Evolutionary conservation across 2,329 filamentous ascomycete species (phyloP).

Genomic region (Emmonsiellopsis sp.): DNA sequence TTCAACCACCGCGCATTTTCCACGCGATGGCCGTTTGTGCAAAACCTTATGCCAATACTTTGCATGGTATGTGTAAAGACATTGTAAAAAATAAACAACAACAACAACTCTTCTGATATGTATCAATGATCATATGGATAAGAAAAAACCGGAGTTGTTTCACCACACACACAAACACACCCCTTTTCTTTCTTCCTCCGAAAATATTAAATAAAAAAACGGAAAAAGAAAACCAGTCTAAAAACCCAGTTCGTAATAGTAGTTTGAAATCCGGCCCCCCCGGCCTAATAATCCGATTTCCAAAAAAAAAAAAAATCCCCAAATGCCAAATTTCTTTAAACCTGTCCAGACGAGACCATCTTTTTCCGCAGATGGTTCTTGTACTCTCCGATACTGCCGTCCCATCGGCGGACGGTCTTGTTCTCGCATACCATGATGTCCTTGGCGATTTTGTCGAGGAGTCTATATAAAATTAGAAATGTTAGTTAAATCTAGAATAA

Average conservation of each 20-base stretch:
- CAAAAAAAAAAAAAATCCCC: neutral
- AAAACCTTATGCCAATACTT: too few species aligned
- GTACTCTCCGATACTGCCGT: constrained; percentile 84
- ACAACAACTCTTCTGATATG: too few species aligned
- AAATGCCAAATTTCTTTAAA: constrained; percentile 44
- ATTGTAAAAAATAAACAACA: neutral
- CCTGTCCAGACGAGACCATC: constrained; percentile 83
- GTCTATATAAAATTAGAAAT: constrained; percentile 50
- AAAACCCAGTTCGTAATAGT: neutral
- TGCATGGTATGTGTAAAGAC: too few species aligned
- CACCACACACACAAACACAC: neutral
- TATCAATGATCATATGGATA: neutral
- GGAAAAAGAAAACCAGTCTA: neutral
- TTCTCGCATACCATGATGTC: constrained; percentile 99
- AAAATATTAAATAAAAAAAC: neutral
- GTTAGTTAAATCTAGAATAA: constrained; percentile 1
- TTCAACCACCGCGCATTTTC: neutral
- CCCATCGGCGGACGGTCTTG: constrained; percentile 85
- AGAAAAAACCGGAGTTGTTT: neutral
- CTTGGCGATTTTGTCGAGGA: constrained; percentile 99
- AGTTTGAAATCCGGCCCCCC: neutral
- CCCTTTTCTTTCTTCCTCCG: neutral
- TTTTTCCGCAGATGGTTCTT: constrained; percentile 99
- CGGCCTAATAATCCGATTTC: neutral
- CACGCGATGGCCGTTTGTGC: too few species aligned